phyloP scores from a whole-genome alignment of 768 basidiomycete species.

The Lactarius deliciosus region DNA sequence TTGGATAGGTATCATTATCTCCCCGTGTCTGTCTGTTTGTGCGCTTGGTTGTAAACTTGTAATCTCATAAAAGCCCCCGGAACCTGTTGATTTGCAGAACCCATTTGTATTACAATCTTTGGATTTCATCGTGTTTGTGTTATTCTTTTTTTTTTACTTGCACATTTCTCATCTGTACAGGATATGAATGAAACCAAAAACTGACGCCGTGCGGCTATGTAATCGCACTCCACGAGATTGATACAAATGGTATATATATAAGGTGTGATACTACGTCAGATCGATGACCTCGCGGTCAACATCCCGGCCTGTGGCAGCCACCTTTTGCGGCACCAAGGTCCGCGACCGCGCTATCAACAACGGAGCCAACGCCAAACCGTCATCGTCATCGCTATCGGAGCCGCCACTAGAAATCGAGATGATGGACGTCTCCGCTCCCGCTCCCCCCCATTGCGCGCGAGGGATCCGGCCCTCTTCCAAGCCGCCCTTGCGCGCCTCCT shows the following conservation, averaged over 20 bases:
- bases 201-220: background rate
- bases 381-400: constrained; percentile 2
- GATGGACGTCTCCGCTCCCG: constrained; percentile 30
- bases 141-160: background rate
- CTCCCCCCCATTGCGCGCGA: background rate
- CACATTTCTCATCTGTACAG: constrained; percentile 16
- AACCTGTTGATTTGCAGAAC: background rate
- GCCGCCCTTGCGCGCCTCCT: background rate
- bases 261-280: constrained; percentile 37
- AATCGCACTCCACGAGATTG: background rate
- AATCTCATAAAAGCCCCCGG: background rate
- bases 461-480: background rate
- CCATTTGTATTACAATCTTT: constrained; percentile 21
- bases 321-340: background rate
- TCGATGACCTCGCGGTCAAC: constrained; percentile 39
- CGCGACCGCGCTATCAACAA: constrained; percentile 33
- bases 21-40: background rate
- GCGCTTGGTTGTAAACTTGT: constrained; percentile 10
- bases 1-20: constrained; percentile 27
- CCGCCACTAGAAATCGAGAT: constrained; percentile 45
- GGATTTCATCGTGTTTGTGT: background rate
- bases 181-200: constrained; percentile 16
- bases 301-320: constrained; percentile 4
- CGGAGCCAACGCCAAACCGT: constrained; percentile 27
- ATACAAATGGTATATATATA: background rate